A percentile compares a stretch with the other conserved stretches of the same genome.
Evolutionary conservation across 805 yeast genomes (phyloP).

Genomic region (Candida koratica): DNA sequence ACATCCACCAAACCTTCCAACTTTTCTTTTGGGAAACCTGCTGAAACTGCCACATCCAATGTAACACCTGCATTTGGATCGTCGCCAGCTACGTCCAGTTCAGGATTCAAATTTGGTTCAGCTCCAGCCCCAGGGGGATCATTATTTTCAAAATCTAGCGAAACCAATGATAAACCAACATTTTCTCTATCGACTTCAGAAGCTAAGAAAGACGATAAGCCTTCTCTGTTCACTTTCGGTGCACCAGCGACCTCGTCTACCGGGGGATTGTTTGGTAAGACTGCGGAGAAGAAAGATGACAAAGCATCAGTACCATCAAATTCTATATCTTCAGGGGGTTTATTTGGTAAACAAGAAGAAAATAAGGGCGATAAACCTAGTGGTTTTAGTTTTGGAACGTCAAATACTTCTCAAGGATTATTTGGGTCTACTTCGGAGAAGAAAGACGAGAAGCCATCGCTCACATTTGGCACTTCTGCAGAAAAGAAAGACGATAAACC

Average conservation of each 20-base stretch:
- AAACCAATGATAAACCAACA: slow-evolving; percentile 12
- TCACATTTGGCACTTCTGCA: slow-evolving; percentile 18
- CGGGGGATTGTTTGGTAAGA: slow-evolving; percentile 15
- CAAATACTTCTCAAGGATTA: slow-evolving; percentile 15
- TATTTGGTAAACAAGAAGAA: slow-evolving; percentile 22
- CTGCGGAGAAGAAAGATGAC: slow-evolving; percentile 14
- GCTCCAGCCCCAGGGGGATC: slow-evolving; percentile 17
- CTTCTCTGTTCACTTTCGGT: slow-evolving; percentile 15
- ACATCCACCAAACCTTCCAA: slow-evolving; percentile 10
- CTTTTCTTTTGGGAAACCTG: slow-evolving; percentile 16
- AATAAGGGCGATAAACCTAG: slow-evolving; percentile 11
- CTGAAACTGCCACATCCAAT: slow-evolving; percentile 14
- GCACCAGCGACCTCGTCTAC: slow-evolving; percentile 16
- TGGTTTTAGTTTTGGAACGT: slow-evolving; percentile 19
- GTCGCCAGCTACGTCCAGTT: slow-evolving; percentile 2
- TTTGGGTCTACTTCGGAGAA: slow-evolving; percentile 19
- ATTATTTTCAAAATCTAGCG: slow-evolving; percentile 13
- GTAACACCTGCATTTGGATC: slow-evolving; percentile 19
- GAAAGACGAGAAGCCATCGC: slow-evolving; percentile 12
- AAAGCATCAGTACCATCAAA: slow-evolving; percentile 5
- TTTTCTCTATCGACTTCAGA: not conserved
- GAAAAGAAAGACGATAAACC: slow-evolving; percentile 12
- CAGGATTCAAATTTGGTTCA: slow-evolving; percentile 8
- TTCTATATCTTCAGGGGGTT: slow-evolving; percentile 11
- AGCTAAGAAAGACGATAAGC: slow-evolving; percentile 2